phyloP scores from a whole-genome alignment of 2,329 filamentous ascomycete species.

The Colletotrichum spaethianum region DNA sequence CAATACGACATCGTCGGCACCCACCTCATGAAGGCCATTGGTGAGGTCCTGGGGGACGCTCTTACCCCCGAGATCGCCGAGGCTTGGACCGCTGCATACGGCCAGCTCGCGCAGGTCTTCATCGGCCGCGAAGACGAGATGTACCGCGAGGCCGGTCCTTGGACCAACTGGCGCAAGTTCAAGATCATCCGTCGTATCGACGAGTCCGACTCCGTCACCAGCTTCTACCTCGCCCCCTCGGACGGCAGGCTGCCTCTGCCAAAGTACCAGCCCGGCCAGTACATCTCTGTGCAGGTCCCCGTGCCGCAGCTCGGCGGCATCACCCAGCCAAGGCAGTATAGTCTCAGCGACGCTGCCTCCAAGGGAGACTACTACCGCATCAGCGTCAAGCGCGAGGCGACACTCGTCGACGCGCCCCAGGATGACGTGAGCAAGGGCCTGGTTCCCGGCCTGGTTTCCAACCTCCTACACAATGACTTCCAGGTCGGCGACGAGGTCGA shows the following conservation, averaged over 20 bases:
- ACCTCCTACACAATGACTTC: slow-evolving; percentile 64
- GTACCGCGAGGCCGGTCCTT: slow-evolving; percentile 65
- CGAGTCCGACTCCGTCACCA: slow-evolving; percentile 74
- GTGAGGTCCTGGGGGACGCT: slow-evolving; percentile 75
- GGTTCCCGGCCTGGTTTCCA: slow-evolving; percentile 66
- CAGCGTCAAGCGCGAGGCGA: slow-evolving; percentile 77
- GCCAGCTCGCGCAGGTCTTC: slow-evolving; percentile 79
- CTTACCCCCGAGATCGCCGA: slow-evolving; percentile 76
- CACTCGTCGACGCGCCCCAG: slow-evolving; percentile 44
- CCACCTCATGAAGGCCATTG: slow-evolving; percentile 78
- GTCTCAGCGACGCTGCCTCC: slow-evolving; percentile 71
- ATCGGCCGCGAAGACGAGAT: slow-evolving; percentile 74
- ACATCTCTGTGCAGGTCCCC: slow-evolving; percentile 75
- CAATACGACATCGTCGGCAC: slow-evolving; percentile 81
- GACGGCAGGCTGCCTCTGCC: slow-evolving; percentile 70
- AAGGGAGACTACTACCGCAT: slow-evolving; percentile 75
- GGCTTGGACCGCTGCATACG: slow-evolving; percentile 82
- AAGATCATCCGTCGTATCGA: slow-evolving; percentile 71
- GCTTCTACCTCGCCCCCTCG: slow-evolving; percentile 78
- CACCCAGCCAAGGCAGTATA: slow-evolving; percentile 82
- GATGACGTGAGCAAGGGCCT: slow-evolving; percentile 53
- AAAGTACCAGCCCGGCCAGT: slow-evolving; percentile 78
- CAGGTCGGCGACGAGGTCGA: slow-evolving; percentile 67
- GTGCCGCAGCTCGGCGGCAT: slow-evolving; percentile 72
- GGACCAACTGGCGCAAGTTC: slow-evolving; percentile 67